Evolutionary conservation across 1,284 basidiomycete genomes (phyloP), one percentile per base, ranked within the genome.

Genomic region (Ceratobasidium theobromae): DNA sequence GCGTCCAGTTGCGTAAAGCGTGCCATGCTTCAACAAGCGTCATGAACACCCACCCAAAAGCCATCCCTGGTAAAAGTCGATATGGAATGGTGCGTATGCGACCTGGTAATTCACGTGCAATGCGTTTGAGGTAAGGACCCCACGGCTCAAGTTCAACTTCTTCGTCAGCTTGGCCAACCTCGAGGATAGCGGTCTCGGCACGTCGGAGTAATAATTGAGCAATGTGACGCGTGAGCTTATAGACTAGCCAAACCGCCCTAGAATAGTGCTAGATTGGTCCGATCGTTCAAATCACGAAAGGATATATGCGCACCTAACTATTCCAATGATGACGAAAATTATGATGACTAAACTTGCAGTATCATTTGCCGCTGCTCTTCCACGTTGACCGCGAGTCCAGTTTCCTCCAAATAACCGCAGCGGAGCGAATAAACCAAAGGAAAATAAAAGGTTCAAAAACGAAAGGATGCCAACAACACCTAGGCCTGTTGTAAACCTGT

Each of bases 381-480:
- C 80, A 46, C 82, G 82, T 66, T 84, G 79, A 66, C 83, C 76
- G 40, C 81, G 79, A 65, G 82, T 79, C 66, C 76, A 53, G 28
- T 48, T 77, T 1, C 82, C 81, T 69, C 88, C 79, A 72, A 84
- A 84, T 21, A 70, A 27, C 21, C 68, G 67, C 21, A 68, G 48
- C 14, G 67, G 67, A 21, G 64, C 69, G 21, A 68, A 58, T 27
- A 70, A 38, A 5, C 62, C 66, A 57, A 70, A 41, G 16, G 68
- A 67, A 16, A 70, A 40, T 16, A 70, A 23, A n/a, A 70, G 57
- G 25, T 88, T 86, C 8, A 90, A 81, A 46, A 91, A 75, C 21
- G 87, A 90, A n/a, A 84, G 83, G 40, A 86, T 87, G 6, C 89
- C 88, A 9, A 92, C 81, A 53, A 91, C 80, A 25, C 89, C 89